phyloP scores from a whole-genome alignment of 2,329 filamentous ascomycete genomes.

The Fusarium algeriense region DNA sequence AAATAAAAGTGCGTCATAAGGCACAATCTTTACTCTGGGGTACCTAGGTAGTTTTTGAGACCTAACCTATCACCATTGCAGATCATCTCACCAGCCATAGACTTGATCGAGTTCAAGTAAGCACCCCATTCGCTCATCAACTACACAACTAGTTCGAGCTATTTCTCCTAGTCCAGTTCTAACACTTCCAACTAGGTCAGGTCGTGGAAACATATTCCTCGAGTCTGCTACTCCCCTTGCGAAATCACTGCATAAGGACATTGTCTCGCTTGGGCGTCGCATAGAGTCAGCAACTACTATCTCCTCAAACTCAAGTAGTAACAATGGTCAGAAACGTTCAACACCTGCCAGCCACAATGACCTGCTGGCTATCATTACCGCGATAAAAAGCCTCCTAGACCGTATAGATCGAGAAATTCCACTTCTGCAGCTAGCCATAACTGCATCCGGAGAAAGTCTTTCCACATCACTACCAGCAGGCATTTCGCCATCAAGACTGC shows the following conservation, averaged over 20 bases:
- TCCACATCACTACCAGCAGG: slow-evolving; percentile 82
- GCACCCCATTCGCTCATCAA: slow-evolving; percentile 40
- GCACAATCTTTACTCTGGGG: background rate
- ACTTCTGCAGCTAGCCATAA: slow-evolving; percentile 92
- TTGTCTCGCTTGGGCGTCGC: slow-evolving; percentile 81
- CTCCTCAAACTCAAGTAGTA: slow-evolving; percentile 62
- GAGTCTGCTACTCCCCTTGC: slow-evolving; percentile 88
- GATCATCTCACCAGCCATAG: slow-evolving; percentile 91
- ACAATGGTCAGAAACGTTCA: slow-evolving; percentile 56
- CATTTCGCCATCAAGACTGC: slow-evolving; percentile 88
- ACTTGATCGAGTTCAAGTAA: slow-evolving; percentile 91
- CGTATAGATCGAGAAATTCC: slow-evolving; percentile 93
- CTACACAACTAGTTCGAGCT: slow-evolving; percentile 22
- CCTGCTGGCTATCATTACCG: slow-evolving; percentile 75
- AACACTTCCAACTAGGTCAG: slow-evolving; percentile 55
- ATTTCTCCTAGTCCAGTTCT: slow-evolving; percentile 17
- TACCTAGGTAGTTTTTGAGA: background rate
- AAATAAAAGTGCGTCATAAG: slow-evolving; percentile 76
- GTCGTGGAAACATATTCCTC: slow-evolving; percentile 69
- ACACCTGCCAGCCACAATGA: slow-evolving; percentile 66
- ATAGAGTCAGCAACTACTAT: slow-evolving; percentile 77
- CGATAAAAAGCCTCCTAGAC: slow-evolving; percentile 79
- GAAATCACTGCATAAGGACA: slow-evolving; percentile 84
- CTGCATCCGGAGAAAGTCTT: slow-evolving; percentile 89
- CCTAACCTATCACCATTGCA: slow-evolving; percentile 50